Conservation (phyloP, 345 rosid species). For the Eucalyptus shirleyi region DNA sequence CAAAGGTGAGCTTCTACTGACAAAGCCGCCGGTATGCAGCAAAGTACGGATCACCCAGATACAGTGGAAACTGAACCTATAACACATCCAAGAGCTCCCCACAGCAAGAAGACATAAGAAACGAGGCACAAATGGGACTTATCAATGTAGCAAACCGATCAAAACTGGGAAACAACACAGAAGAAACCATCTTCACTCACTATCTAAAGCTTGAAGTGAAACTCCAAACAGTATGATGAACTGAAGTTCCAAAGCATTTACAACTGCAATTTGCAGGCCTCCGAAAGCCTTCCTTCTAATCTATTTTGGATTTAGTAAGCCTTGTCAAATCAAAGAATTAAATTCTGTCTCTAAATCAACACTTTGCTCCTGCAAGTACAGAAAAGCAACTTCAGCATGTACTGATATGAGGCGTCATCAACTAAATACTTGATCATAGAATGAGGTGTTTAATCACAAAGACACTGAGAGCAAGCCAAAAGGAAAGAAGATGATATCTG, state of each 20-base stretch:
- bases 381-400: not conserved
- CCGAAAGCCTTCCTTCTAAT: conserved; percentile 2
- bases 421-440: not conserved
- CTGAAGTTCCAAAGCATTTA: conserved; percentile 16
- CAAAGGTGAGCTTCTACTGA: not conserved
- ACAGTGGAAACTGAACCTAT: not conserved
- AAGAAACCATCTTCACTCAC: not conserved
- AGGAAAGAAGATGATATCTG: not conserved
- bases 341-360: conserved; percentile 45
- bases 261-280: conserved; percentile 10
- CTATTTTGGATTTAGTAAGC: conserved; percentile 1
- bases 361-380: conserved; percentile 71
- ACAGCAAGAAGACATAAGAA: not conserved
- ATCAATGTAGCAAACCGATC: not conserved
- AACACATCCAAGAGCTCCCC: not conserved
- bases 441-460: not conserved
- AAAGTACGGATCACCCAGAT: not conserved
- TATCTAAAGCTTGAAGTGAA: not conserved
- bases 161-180: not conserved
- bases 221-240: not conserved
- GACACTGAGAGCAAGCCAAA: not conserved
- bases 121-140: not conserved
- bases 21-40: not conserved
- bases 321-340: not conserved
- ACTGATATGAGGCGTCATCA: not conserved